Percentiles rank a stretch among this genome's conserved stretches.
phyloP scores from a whole-genome alignment of 176 grass and related monocot species.

The Puya raimondii region DNA sequence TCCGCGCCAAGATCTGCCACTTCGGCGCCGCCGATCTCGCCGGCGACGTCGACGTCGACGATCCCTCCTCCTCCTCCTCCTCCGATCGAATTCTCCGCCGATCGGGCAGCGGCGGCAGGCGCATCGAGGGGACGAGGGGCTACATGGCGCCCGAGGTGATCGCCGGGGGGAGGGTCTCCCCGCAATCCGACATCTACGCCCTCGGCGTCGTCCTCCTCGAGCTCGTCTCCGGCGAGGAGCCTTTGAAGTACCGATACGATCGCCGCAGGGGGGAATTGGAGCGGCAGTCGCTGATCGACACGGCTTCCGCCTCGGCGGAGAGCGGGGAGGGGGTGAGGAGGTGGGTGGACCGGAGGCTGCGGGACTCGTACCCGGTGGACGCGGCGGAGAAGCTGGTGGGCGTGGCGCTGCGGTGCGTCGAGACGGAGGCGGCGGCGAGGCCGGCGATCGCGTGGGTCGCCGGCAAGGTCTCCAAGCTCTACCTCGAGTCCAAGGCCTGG shows the following conservation, averaged over 20 bases:
- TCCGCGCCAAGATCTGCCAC: constrained; percentile 69
- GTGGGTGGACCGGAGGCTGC: constrained; percentile 74
- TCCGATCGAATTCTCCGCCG: constrained; percentile 17
- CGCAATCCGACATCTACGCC: constrained; percentile 61
- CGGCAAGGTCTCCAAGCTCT: constrained; percentile 70
- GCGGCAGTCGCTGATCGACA: constrained; percentile 58
- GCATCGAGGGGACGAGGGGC: constrained; percentile 68
- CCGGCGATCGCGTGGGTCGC: constrained; percentile 68
- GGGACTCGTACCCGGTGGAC: constrained; percentile 57
- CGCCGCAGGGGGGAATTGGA: constrained; percentile 27
- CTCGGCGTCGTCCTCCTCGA: constrained; percentile 69
- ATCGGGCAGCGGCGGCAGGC: constrained; percentile 26
- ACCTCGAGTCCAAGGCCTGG: constrained; percentile 55
- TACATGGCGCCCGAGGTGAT: constrained; percentile 74
- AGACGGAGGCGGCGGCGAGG: constrained; percentile 30
- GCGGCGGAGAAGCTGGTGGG: constrained; percentile 38
- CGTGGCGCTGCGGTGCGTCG: constrained; percentile 58
- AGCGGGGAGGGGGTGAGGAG: constrained; percentile 44
- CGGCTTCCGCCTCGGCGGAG: constrained; percentile 16
- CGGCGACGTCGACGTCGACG: constrained; percentile 28
- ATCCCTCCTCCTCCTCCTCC: background rate
- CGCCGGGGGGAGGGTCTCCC: constrained; percentile 22
- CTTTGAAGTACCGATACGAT: constrained; percentile 40
- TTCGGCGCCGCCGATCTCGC: constrained; percentile 71
- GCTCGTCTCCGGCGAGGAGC: constrained; percentile 66